phyloP scores from a whole-genome alignment of 768 basidiomycete genomes.

The Tricholomella constricta region DNA sequence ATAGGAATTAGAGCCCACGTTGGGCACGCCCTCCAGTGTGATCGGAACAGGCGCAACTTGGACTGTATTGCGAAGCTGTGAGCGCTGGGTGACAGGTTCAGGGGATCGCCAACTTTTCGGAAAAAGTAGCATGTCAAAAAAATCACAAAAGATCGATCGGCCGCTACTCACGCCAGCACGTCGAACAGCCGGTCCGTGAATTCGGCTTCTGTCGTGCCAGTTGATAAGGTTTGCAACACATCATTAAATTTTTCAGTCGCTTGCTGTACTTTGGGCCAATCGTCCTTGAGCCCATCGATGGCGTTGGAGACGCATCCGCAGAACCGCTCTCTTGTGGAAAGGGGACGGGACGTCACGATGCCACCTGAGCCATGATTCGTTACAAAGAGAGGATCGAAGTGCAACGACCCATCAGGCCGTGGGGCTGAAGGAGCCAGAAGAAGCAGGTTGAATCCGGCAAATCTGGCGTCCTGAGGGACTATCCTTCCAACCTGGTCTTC shows the following conservation, averaged over 20 bases:
- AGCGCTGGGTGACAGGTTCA: conserved; percentile 47
- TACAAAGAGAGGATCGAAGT: conserved; percentile 56
- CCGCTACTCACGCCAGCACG: conserved; percentile 64
- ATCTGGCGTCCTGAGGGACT: conserved; percentile 49
- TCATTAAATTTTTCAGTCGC: conserved; percentile 51
- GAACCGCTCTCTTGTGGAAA: conserved; percentile 48
- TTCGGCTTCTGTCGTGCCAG: conserved; percentile 46
- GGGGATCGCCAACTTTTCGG: conserved; percentile 47
- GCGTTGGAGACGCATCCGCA: conserved; percentile 77
- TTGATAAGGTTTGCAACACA: conserved; percentile 40
- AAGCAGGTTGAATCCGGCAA: conserved; percentile 82
- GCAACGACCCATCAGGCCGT: conserved; percentile 30
- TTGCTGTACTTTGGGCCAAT: conserved; percentile 76
- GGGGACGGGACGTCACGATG: conserved; percentile 50
- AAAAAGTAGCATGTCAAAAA: conserved; percentile 30
- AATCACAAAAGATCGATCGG: conserved; percentile 17
- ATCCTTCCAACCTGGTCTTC: conserved; percentile 51
- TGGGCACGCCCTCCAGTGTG: conserved; percentile 28
- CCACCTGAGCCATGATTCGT: conserved; percentile 78
- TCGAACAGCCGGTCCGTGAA: conserved; percentile 63
- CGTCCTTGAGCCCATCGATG: conserved; percentile 58
- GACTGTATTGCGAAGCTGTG: conserved; percentile 63
- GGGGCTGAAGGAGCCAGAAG: conserved; percentile 51
- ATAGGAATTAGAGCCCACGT: conserved; percentile 37
- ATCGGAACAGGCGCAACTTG: conserved; percentile 56